These are phyloP conservation scores for Panellus pusillus DNA, from an alignment of 768 basidiomycete genomes.

Conservation along the genomic window DNA sequence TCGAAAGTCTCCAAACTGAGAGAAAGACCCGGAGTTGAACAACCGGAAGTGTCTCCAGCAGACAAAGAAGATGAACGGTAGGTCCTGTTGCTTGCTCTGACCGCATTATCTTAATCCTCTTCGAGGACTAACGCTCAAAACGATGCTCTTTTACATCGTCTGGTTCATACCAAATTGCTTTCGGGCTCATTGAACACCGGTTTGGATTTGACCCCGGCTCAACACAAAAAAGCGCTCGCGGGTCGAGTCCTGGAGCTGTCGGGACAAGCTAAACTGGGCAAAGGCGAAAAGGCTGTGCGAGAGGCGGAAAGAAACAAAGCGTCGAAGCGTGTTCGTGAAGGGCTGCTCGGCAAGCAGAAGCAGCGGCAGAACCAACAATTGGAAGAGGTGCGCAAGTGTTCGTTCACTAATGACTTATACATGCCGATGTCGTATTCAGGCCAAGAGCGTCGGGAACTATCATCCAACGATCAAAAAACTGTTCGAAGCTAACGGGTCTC, in stretches of 20 bases:
- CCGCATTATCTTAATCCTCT: constrained; percentile 1
- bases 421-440: constrained; percentile 42
- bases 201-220: constrained; percentile 60
- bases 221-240: constrained; percentile 71
- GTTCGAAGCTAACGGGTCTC: constrained; percentile 43
- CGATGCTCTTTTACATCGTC: constrained; percentile 73
- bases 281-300: constrained; percentile 65
- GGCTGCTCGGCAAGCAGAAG: constrained; percentile 61
- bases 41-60: constrained; percentile 27
- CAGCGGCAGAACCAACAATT: constrained; percentile 54
- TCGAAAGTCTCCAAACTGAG: constrained; percentile 71
- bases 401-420: not conserved
- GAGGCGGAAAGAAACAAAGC: constrained; percentile 68
- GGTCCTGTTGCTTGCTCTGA: constrained; percentile 5
- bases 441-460: constrained; percentile 83
- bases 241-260: constrained; percentile 77
- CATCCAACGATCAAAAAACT: constrained; percentile 74
- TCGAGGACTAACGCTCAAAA: constrained; percentile 73
- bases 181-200: constrained; percentile 71
- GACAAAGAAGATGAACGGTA: constrained; percentile 60
- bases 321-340: constrained; percentile 70
- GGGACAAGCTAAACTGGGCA: constrained; percentile 68
- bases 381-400: constrained; percentile 58
- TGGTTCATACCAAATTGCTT: constrained; percentile 78
- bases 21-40: constrained; percentile 28